Base-by-base conservation (phyloP, 495 filamentous ascomycete species). In the Penicillium odoratum region DNA sequence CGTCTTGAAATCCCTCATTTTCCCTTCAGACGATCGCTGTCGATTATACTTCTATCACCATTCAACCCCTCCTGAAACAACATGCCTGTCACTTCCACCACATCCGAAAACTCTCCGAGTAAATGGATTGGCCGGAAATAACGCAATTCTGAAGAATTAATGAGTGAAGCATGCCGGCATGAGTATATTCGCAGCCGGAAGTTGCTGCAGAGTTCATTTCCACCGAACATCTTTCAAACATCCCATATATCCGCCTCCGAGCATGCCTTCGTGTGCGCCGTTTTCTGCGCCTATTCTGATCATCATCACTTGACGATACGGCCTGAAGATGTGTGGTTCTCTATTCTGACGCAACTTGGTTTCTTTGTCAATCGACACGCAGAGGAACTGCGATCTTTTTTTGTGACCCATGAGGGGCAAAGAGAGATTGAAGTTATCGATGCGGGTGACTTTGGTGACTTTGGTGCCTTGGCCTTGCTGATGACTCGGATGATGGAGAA, bases 291-390 rank as follows among this genome's bases (percentile, higher is more conserved):
- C 40, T 86, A 83, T 61, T 78, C 72, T 57, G 53, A 77, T 26
- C 81, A 88, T 54, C 79, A 81, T 53, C 71, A 81, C 55, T 75
- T 86, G 10, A 69, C 74, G 10, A 69, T 87, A 50, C 78, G 85
- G 13, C 84, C 83, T 11, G 83, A 87, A 43, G 84, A 87, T 61
- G 69, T 87, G 44, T 87, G 85, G 83, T 72, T 85, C 42, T 70
- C 78, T 46, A 83, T 86, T 57, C 64, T 85, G 3, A 72, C 74
- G 5, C 83, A 86, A 60, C 69, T 87, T 9, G 78, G 67, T 59
- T 61, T 78, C 49, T 83, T 78, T 65, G 65, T 87, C 57, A 79
- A 80, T 43, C 69, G 68, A 2, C 67, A 83, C 61, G 64, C 78
- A 4, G 76, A 81, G 51, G 67, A 74, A 26, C 64, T 83, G 28